A percentile compares a stretch with the other conserved stretches of the same genome.
These are phyloP conservation scores for Halophytophthora batemanensis DNA, from an alignment of 352 stramenopile genomes.

Conservation along the genomic window DNA sequence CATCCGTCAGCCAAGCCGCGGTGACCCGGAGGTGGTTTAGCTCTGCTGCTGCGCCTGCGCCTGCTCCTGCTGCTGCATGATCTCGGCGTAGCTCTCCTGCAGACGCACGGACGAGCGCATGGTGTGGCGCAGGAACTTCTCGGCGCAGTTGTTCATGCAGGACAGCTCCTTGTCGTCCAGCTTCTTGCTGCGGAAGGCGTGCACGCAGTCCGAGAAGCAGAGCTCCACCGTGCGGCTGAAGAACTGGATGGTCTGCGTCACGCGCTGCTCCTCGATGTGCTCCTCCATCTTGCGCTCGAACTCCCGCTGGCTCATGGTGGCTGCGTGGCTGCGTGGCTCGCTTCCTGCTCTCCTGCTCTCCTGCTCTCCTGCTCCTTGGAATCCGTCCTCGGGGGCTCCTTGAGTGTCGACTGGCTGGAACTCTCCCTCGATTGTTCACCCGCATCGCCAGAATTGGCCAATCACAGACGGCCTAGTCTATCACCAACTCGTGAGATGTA, in stretches of 20 bases:
- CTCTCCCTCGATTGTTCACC: too few species aligned
- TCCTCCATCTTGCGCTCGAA: slow-evolving; percentile 90
- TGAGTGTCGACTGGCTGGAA: background rate
- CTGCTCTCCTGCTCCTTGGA: background rate
- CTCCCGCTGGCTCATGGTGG: slow-evolving; percentile 69
- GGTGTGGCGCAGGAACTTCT: slow-evolving; percentile 90
- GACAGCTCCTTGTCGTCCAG: slow-evolving; percentile 87
- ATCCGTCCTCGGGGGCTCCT: too few species aligned
- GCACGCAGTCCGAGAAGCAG: slow-evolving; percentile 88
- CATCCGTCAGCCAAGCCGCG: too few species aligned
- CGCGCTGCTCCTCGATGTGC: slow-evolving; percentile 90
- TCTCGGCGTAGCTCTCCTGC: slow-evolving; percentile 86
- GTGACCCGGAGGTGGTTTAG: too few species aligned
- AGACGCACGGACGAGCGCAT: slow-evolving; percentile 88
- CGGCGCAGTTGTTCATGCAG: slow-evolving; percentile 86
- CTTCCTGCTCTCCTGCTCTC: too few species aligned
- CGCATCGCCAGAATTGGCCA: too few species aligned
- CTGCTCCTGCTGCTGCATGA: slow-evolving; percentile 82
- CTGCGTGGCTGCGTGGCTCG: background rate
- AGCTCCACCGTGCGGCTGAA: slow-evolving; percentile 90
- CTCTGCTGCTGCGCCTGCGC: slow-evolving; percentile 49
- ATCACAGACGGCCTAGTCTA: too few species aligned
- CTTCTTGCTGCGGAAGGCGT: slow-evolving; percentile 91
- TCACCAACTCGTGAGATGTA: too few species aligned
- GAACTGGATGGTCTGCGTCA: slow-evolving; percentile 86